phyloP scores from a whole-genome alignment of 2,329 filamentous ascomycete genomes.

The Pseudocercospora musae region DNA sequence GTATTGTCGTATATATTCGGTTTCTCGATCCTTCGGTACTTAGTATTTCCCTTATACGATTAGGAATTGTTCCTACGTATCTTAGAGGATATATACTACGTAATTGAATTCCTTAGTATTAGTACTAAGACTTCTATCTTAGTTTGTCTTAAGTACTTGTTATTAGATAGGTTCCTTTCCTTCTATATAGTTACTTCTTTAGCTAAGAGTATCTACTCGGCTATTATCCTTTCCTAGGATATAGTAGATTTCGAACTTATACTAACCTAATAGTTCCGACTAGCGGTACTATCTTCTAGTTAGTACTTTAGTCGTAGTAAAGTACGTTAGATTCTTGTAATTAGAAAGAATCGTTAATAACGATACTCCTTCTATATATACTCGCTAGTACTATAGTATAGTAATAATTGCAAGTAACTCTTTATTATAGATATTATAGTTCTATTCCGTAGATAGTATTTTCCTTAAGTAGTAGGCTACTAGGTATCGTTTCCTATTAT shows the following conservation, averaged over 20 bases:
- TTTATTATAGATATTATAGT: too few species aligned
- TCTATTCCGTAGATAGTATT: too few species aligned
- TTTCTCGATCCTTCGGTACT: slow-evolving; percentile 6
- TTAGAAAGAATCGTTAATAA: slow-evolving; percentile 1
- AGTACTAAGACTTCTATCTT: too few species aligned
- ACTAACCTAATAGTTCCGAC: slow-evolving; percentile 9
- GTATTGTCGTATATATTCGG: slow-evolving; percentile 15
- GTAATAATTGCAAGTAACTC: not conserved
- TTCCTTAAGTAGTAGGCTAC: too few species aligned
- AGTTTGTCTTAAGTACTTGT: too few species aligned
- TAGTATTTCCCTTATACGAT: slow-evolving; percentile 11
- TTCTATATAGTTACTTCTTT: too few species aligned
- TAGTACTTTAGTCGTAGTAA: slow-evolving; percentile 3
- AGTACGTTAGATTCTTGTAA: slow-evolving; percentile 4
- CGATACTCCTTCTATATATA: not conserved
- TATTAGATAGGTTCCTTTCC: too few species aligned
- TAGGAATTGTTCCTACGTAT: slow-evolving; percentile 11
- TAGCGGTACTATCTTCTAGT: not conserved
- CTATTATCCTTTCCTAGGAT: slow-evolving; percentile 16
- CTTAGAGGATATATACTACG: slow-evolving; percentile 4
- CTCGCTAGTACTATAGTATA: slow-evolving; percentile 1
- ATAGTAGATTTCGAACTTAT: slow-evolving; percentile 20
- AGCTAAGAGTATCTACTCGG: slow-evolving; percentile 14
- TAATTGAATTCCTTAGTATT: too few species aligned
- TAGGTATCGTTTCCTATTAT: slow-evolving; percentile 9